Evolutionary conservation across 331 rosid genomes (phyloP).

Genomic region (Malus hybrid): DNA sequence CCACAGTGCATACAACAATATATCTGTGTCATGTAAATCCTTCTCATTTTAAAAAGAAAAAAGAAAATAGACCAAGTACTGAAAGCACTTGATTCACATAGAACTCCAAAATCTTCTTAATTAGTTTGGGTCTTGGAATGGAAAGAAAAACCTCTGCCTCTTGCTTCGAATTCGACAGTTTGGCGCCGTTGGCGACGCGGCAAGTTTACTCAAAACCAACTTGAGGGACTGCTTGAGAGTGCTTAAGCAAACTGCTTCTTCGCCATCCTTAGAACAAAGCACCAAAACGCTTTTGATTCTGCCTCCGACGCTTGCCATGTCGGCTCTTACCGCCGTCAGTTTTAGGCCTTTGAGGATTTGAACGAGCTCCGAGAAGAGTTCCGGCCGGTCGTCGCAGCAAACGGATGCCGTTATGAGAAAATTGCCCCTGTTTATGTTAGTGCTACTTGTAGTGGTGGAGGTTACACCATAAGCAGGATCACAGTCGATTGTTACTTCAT

Average conservation of each 20-base stretch:
- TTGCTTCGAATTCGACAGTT: slow-evolving; percentile 67
- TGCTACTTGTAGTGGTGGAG: slow-evolving; percentile 5
- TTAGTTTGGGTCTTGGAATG: slow-evolving; percentile 41
- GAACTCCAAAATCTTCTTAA: not conserved
- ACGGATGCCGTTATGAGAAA: slow-evolving; percentile 62
- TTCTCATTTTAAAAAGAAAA: not conserved
- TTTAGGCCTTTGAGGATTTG: slow-evolving; percentile 58
- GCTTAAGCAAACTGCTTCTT: slow-evolving; percentile 43
- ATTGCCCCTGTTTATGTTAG: slow-evolving; percentile 1
- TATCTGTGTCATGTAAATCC: too few relatives aligned
- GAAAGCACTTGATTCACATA: not conserved
- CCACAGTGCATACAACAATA: too few relatives aligned
- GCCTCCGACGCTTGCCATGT: slow-evolving; percentile 79
- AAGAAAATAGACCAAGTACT: not conserved
- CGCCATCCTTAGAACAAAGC: slow-evolving; percentile 60
- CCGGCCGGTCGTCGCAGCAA: slow-evolving; percentile 91
- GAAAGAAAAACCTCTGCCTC: slow-evolving; percentile 96
- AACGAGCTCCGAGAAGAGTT: slow-evolving; percentile 74
- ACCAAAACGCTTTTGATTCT: slow-evolving; percentile 65
- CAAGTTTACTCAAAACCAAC: slow-evolving; percentile 51
- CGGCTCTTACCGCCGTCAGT: slow-evolving; percentile 67
- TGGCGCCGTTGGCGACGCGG: slow-evolving; percentile 45
- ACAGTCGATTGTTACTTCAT: slow-evolving; percentile 65
- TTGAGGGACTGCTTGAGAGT: slow-evolving; percentile 75
- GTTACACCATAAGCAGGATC: slow-evolving; percentile 24